Evolutionary conservation across 306 rosid genomes (phyloP).

Genomic region (Vachellia collinsii): DNA sequence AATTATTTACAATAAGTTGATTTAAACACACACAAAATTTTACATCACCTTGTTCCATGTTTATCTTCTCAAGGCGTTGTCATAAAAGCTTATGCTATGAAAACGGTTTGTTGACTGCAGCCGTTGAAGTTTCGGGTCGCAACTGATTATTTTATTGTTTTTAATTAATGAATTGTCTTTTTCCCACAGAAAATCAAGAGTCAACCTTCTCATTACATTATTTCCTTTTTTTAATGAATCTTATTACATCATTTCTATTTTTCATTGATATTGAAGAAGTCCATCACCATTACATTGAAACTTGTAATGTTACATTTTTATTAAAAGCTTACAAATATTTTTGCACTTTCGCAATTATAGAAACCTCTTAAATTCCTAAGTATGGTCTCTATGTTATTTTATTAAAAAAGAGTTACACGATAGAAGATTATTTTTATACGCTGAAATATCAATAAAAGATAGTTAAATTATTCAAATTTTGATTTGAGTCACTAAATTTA

Average conservation of each 20-base stretch:
- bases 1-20: too few relatives aligned
- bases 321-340: too few relatives aligned
- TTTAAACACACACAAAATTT: too few relatives aligned
- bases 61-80: background rate
- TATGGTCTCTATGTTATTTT: background rate
- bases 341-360: background rate
- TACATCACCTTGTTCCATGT: background rate
- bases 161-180: too few relatives aligned
- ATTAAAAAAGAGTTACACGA: background rate
- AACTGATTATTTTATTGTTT: background rate
- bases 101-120: background rate
- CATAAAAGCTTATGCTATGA: background rate
- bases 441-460: too few relatives aligned
- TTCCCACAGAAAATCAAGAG: background rate
- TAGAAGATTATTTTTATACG: background rate
- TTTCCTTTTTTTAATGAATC: background rate
- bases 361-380: background rate
- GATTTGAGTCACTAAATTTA: too few relatives aligned
- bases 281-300: background rate
- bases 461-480: too few relatives aligned
- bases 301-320: too few relatives aligned
- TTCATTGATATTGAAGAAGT: background rate
- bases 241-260: background rate
- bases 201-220: background rate
- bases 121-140: background rate